Evolutionary conservation across 2,329 filamentous ascomycete species (phyloP).

Genomic region (Myotisia sp.): DNA sequence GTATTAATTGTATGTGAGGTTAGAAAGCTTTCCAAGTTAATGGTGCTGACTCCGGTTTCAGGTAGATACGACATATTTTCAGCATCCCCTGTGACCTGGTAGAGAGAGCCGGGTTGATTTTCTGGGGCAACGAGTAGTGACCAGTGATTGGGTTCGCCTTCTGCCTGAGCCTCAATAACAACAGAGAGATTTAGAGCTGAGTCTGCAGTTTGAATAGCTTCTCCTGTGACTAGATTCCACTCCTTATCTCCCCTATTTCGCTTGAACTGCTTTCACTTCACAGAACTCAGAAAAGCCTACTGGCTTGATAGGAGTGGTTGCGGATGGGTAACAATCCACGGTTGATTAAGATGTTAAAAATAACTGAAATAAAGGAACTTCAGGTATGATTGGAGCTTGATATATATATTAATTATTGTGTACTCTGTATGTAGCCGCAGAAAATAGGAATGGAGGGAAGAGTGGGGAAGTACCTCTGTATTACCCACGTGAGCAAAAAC

Average conservation of each 20-base stretch:
- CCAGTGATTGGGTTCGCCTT: constrained; percentile 16
- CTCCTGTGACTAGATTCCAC: constrained; percentile 9
- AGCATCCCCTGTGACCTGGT: constrained; percentile 18
- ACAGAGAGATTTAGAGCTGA: constrained; percentile 13
- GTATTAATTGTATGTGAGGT: constrained; percentile 13
- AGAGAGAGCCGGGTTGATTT: constrained; percentile 14
- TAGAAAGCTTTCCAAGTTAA: constrained; percentile 6
- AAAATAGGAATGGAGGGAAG: no score
- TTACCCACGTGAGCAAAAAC: no score
- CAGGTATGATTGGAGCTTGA: no score
- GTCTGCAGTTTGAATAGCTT: not conserved
- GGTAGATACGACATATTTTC: constrained; percentile 16
- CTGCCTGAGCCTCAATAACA: constrained; percentile 13
- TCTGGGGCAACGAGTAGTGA: constrained; percentile 16
- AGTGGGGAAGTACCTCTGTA: no score
- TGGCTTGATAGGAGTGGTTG: constrained; percentile 6
- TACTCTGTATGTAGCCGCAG: no score
- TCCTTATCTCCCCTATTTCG: constrained; percentile 11
- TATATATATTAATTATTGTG: no score
- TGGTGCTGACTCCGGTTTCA: constrained; percentile 10
- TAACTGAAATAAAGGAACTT: no score
- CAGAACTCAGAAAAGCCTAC: constrained; percentile 14
- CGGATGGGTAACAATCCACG: constrained; percentile 5
- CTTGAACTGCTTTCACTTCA: constrained; percentile 13
- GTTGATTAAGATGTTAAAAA: no score